Conservation (phyloP, 75 land plant species). For the Cunninghamia lanceolata region DNA sequence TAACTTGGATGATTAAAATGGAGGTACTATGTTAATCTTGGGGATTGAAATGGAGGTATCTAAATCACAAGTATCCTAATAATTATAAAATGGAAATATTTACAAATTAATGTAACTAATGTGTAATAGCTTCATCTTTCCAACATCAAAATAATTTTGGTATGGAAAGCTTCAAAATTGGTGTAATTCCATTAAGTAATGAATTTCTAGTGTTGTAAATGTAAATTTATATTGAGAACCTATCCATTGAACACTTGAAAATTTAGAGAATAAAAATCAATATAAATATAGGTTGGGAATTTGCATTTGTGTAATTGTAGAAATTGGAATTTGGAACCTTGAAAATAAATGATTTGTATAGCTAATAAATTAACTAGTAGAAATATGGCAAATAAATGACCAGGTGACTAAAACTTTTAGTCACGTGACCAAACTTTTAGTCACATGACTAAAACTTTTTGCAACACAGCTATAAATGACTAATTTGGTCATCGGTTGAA, state of each 20-base stretch:
- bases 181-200: background rate
- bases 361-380: too few species aligned
- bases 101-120: background rate
- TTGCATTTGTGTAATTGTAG: too few species aligned
- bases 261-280: background rate
- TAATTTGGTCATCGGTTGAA: too few species aligned
- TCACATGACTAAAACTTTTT: too few species aligned
- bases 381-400: too few species aligned
- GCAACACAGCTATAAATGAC: too few species aligned
- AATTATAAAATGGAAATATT: background rate
- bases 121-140: background rate
- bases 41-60: background rate
- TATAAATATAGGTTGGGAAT: background rate
- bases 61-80: background rate
- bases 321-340: background rate
- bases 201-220: background rate
- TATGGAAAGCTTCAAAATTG: background rate
- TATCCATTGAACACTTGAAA: background rate
- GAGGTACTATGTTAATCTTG: too few species aligned
- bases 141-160: background rate
- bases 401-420: too few species aligned
- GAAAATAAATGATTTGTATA: background rate
- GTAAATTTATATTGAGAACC: background rate
- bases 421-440: too few species aligned
- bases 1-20: background rate